A percentile compares a stretch with the other conserved stretches of the same genome.
Evolutionary conservation across 1,284 basidiomycete genomes (phyloP).

Genomic region (Sporisorium exsertum): DNA sequence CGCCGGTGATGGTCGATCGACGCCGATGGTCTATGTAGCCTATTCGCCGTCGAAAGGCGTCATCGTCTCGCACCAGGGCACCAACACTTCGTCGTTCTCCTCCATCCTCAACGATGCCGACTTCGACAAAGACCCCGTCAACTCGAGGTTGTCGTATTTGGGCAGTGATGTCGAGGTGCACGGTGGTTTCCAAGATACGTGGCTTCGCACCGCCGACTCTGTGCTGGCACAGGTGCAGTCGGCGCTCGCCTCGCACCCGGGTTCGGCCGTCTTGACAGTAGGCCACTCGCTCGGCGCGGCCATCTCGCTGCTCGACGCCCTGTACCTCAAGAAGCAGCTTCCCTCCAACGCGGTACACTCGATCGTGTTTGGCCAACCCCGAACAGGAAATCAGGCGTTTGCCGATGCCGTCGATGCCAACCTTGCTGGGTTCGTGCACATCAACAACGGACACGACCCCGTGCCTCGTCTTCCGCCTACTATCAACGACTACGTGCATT

Average conservation of each 20-base stretch:
- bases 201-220: slow-evolving; percentile 47
- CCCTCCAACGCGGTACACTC: slow-evolving; percentile 30
- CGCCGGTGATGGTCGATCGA: slow-evolving; percentile 49
- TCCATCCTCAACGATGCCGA: slow-evolving; percentile 54
- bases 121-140: slow-evolving; percentile 29
- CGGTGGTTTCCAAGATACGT: slow-evolving; percentile 62
- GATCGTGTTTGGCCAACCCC: slow-evolving; percentile 58
- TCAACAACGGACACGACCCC: slow-evolving; percentile 55
- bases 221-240: slow-evolving; percentile 49
- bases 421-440: slow-evolving; percentile 52
- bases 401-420: slow-evolving; percentile 52
- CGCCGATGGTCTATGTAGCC: slow-evolving; percentile 50
- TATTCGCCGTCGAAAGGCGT: slow-evolving; percentile 53
- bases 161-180: slow-evolving; percentile 39
- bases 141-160: slow-evolving; percentile 44
- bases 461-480: slow-evolving; percentile 53
- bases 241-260: slow-evolving; percentile 40
- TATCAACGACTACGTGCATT: slow-evolving; percentile 49
- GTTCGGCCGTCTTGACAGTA: slow-evolving; percentile 41
- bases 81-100: slow-evolving; percentile 49
- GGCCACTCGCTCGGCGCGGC: slow-evolving; percentile 64
- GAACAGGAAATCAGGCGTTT: slow-evolving; percentile 54
- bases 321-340: slow-evolving; percentile 49
- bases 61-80: slow-evolving; percentile 57
- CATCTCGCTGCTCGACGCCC: slow-evolving; percentile 52